A percentile compares a stretch with the other conserved stretches of the same genome.
These are phyloP conservation scores for Melanomma pulvis-pyrius DNA, from an alignment of 495 filamentous ascomycete genomes.

Conservation along the genomic window DNA sequence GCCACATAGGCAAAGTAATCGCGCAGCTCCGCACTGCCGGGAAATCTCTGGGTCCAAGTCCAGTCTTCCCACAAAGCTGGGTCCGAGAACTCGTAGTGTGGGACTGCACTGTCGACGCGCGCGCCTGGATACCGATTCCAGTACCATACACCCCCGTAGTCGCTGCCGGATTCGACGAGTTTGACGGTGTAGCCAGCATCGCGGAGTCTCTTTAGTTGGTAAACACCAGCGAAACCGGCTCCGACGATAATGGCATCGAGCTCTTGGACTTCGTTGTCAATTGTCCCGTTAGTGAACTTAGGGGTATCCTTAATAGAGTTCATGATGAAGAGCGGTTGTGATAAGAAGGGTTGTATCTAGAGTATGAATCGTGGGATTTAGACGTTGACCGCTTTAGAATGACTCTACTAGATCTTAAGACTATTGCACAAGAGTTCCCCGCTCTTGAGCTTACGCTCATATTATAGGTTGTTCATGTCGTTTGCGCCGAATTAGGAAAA, in stretches of 20 bases:
- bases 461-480: too few species aligned
- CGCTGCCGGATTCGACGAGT: constrained; percentile 53
- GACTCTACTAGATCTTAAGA: too few species aligned
- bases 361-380: too few species aligned
- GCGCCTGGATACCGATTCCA: constrained; percentile 60
- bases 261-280: background rate
- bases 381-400: too few species aligned
- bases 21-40: constrained; percentile 9
- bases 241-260: constrained; percentile 41
- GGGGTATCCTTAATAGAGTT: too few species aligned
- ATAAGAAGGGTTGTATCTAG: too few species aligned
- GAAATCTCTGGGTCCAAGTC: constrained; percentile 17
- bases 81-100: constrained; percentile 19
- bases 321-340: too few species aligned
- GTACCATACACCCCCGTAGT: constrained; percentile 58
- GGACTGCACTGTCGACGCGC: background rate
- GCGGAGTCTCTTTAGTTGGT: constrained; percentile 48
- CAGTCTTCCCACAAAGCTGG: constrained; percentile 9
- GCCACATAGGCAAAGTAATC: constrained; percentile 23
- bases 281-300: too few species aligned
- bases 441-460: too few species aligned
- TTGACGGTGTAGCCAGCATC: constrained; percentile 48
- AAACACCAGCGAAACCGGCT: constrained; percentile 51
- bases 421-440: too few species aligned
- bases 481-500: too few species aligned